These are phyloP conservation scores for Ustilago esculenta DNA, from an alignment of 1,284 basidiomycete genomes.

Conservation along the genomic window DNA sequence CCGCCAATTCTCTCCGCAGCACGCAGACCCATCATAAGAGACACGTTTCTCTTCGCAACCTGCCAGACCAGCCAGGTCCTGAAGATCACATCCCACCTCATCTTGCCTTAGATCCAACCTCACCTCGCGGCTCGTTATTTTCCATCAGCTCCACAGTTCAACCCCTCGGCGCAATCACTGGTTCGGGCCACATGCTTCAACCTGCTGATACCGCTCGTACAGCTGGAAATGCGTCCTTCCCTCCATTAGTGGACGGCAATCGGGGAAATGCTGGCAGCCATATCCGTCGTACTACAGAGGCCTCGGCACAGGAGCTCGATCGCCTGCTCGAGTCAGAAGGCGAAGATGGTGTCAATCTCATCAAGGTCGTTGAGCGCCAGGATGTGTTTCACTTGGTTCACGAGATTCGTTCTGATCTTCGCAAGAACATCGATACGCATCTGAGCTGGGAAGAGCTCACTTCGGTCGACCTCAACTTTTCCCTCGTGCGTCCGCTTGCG, in stretches of 20 bases:
- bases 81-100: conserved; percentile 23
- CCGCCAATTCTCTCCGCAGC: conserved; percentile 34
- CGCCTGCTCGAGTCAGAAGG: conserved; percentile 45
- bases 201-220: too few species aligned
- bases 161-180: conserved; percentile 15
- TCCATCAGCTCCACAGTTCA: conserved; percentile 34
- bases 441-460: conserved; percentile 61
- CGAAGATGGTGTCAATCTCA: conserved; percentile 48
- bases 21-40: conserved; percentile 17
- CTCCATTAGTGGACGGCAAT: too few species aligned
- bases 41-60: conserved; percentile 39
- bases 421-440: conserved; percentile 56
- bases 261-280: too few species aligned
- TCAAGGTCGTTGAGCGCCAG: conserved; percentile 44
- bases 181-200: too few species aligned
- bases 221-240: too few species aligned
- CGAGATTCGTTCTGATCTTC: conserved; percentile 44
- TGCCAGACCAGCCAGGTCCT: conserved; percentile 35
- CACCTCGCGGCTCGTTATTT: conserved; percentile 24
- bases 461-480: conserved; percentile 58
- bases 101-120: conserved; percentile 18
- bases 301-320: conserved; percentile 33
- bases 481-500: conserved; percentile 56
- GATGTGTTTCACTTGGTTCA: conserved; percentile 58
- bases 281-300: conserved; percentile 24